Evolutionary conservation across 495 filamentous ascomycete genomes (phyloP).

Genomic region (Neurospora discreta): DNA sequence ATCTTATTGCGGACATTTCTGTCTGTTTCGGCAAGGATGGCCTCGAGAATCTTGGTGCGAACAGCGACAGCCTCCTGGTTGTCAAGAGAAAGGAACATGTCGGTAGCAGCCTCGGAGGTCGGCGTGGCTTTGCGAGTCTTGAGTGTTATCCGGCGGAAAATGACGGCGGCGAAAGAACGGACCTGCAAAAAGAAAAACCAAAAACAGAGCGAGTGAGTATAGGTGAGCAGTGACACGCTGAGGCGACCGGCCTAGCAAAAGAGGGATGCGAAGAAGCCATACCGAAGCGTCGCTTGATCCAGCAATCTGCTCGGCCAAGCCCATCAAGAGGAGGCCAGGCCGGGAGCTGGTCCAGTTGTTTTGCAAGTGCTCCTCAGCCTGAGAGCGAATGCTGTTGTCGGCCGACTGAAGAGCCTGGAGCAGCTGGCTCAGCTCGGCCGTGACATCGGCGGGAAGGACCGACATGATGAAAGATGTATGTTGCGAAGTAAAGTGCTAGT

Average conservation of each 20-base stretch:
- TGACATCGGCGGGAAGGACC: constrained; percentile 68
- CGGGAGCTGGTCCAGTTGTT: constrained; percentile 73
- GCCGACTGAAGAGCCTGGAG: constrained; percentile 77
- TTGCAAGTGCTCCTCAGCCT: constrained; percentile 81
- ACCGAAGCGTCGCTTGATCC: constrained; percentile 57
- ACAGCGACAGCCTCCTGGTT: constrained; percentile 65
- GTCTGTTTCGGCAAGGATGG: constrained; percentile 57
- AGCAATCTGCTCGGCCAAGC: constrained; percentile 82
- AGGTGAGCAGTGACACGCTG: neutral
- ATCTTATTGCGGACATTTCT: constrained; percentile 81
- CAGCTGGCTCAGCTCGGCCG: constrained; percentile 72
- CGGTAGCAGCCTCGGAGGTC: constrained; percentile 57
- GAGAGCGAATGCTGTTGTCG: constrained; percentile 73
- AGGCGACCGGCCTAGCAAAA: neutral
- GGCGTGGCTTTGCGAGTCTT: constrained; percentile 64
- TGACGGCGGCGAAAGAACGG: constrained; percentile 81
- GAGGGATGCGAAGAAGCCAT: constrained; percentile 22
- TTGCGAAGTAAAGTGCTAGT: neutral
- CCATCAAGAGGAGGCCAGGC: constrained; percentile 84
- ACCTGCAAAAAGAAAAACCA: constrained; percentile 45
- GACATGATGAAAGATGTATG: constrained; percentile 49
- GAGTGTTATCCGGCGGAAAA: constrained; percentile 87
- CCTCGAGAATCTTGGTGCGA: constrained; percentile 67
- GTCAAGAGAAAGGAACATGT: constrained; percentile 69
- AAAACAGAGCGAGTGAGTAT: neutral